Conservation (phyloP, 169 alveolate genomes). For the Eimeria tenella region DNA sequence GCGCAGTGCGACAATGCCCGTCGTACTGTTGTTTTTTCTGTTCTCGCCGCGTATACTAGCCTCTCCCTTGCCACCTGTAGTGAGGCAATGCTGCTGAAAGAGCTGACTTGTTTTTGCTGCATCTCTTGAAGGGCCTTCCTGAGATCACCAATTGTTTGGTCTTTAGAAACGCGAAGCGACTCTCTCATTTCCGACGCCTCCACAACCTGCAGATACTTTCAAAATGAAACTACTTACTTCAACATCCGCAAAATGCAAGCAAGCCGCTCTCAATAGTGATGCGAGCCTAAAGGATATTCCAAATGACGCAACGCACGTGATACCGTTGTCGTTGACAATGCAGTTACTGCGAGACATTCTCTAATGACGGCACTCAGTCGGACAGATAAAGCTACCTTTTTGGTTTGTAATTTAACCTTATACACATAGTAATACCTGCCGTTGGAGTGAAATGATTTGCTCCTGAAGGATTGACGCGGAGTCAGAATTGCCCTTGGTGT, state of each 20-base stretch:
- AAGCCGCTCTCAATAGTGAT: no score
- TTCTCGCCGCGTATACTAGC: background rate
- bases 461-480: conserved; percentile 17
- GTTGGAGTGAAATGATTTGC: conserved; percentile 60
- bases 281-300: no score
- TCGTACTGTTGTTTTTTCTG: background rate
- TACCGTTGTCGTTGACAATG: no score
- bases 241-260: no score
- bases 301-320: no score
- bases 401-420: background rate
- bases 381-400: no score
- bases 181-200: conserved; percentile 43
- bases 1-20: background rate
- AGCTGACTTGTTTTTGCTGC: conserved; percentile 51
- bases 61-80: no score
- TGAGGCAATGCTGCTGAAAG: background rate
- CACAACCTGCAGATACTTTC: conserved; percentile 19
- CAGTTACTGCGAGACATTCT: no score
- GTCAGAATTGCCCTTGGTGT: background rate
- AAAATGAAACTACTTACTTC: no score
- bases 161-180: conserved; percentile 29
- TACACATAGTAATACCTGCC: conserved; percentile 30
- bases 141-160: conserved; percentile 36
- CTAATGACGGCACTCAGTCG: no score
- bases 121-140: conserved; percentile 54